Evolutionary conservation across 139 green algal species (phyloP).

Genomic region (Chlorella sorokiniana): DNA sequence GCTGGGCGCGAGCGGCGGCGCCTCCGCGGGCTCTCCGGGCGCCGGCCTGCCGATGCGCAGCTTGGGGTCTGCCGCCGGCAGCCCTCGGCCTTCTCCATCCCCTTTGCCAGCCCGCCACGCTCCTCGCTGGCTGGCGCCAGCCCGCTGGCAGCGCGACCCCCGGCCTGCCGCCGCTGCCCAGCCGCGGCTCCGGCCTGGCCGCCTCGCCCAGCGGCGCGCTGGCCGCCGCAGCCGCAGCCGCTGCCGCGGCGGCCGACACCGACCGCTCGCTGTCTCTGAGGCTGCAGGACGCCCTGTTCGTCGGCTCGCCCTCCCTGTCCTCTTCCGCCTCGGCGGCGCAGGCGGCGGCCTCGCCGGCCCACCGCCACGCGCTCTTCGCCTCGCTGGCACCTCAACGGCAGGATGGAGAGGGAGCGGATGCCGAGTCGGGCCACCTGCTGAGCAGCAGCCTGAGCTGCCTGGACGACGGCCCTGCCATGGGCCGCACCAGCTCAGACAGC

Average conservation of each 20-base stretch:
- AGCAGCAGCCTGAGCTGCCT: constrained; percentile 33
- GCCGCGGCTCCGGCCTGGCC: not conserved
- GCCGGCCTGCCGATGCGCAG: not conserved
- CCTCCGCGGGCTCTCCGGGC: not conserved
- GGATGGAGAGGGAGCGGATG: not conserved
- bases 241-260: not conserved
- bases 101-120: not conserved
- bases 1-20: not conserved
- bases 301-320: not conserved
- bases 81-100: not conserved
- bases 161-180: constrained; percentile 20
- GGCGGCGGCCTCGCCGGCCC: not conserved
- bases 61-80: not conserved
- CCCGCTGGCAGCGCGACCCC: not conserved
- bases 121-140: not conserved
- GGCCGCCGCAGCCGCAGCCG: not conserved
- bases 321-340: not conserved
- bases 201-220: not conserved
- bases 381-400: not conserved
- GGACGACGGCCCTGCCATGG: not conserved
- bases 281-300: constrained; percentile 25
- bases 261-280: constrained; percentile 8
- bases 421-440: constrained; percentile 1
- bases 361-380: constrained; percentile 9
- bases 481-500: not conserved